A percentile compares a stretch with the other conserved stretches of the same genome.
These are phyloP conservation scores for Gossypium aridum DNA, from an alignment of 441 rosid species.

Conservation along the genomic window DNA sequence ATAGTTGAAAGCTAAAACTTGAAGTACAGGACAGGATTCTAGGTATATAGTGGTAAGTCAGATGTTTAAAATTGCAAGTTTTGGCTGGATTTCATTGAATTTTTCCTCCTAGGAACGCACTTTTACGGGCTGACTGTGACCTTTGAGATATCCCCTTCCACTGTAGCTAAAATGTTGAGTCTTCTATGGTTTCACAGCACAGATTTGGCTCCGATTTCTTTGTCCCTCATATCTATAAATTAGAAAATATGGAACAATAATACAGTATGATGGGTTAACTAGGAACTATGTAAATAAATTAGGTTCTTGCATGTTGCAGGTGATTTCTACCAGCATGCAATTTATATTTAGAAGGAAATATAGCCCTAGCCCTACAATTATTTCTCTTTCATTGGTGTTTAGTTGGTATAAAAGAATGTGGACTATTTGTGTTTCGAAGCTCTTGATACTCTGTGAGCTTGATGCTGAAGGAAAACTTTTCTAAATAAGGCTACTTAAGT, in stretches of 20 bases:
- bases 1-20: background rate
- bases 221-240: background rate
- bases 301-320: background rate
- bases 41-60: background rate
- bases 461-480: background rate
- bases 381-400: background rate
- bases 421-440: too few relatives aligned
- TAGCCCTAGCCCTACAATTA: background rate
- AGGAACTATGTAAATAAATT: background rate
- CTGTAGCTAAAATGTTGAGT: background rate
- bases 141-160: background rate
- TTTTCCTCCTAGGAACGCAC: background rate
- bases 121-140: background rate
- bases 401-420: too few relatives aligned
- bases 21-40: background rate
- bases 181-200: background rate
- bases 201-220: background rate
- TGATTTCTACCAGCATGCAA: background rate
- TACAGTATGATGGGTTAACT: background rate
- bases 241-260: background rate
- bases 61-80: background rate
- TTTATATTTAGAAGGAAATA: background rate
- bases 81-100: background rate
- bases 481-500: background rate
- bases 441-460: background rate